Percentiles rank a stretch among this genome's conserved stretches.
Evolutionary conservation across 2,329 filamentous ascomycete genomes (phyloP).

Genomic region (Colletotrichum theobromicola): DNA sequence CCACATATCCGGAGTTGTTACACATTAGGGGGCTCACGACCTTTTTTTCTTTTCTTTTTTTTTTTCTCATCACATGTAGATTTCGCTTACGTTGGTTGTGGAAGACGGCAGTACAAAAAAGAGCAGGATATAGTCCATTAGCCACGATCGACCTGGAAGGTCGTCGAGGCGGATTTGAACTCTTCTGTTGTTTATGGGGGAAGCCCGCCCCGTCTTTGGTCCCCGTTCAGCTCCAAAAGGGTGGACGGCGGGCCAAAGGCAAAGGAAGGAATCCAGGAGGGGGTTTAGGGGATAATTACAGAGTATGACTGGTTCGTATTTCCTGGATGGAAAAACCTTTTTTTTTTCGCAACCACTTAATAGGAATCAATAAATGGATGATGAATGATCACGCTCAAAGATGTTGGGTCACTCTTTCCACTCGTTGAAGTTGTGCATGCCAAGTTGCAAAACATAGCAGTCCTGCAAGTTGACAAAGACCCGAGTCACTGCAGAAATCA

Average conservation of each 20-base stretch:
- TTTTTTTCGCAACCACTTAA: constrained; percentile 26
- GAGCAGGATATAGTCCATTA: not conserved
- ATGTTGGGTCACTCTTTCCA: not conserved
- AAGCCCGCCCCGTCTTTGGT: not conserved
- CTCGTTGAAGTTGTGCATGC: not conserved
- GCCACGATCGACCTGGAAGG: not conserved
- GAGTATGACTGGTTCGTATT: constrained; percentile 58
- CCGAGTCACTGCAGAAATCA: no score
- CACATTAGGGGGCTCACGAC: constrained; percentile 1
- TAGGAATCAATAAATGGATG: constrained; percentile 27
- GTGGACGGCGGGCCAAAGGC: not conserved
- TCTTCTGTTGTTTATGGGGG: not conserved
- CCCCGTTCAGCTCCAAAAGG: not conserved
- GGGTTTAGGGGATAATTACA: constrained; percentile 19
- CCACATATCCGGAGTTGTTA: constrained; percentile 21
- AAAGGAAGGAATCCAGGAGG: not conserved
- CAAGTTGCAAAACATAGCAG: not conserved
- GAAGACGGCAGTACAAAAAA: not conserved
- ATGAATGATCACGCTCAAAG: constrained; percentile 15
- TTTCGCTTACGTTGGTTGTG: constrained; percentile 22
- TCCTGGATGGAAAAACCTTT: constrained; percentile 39
- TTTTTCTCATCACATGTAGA: constrained; percentile 28
- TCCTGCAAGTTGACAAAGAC: no score
- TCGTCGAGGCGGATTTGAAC: not conserved
- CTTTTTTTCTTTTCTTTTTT: constrained; percentile 21